Base-by-base conservation (phyloP, 2,329 filamentous ascomycete species). In the Thielaviopsis ethacetica region DNA sequence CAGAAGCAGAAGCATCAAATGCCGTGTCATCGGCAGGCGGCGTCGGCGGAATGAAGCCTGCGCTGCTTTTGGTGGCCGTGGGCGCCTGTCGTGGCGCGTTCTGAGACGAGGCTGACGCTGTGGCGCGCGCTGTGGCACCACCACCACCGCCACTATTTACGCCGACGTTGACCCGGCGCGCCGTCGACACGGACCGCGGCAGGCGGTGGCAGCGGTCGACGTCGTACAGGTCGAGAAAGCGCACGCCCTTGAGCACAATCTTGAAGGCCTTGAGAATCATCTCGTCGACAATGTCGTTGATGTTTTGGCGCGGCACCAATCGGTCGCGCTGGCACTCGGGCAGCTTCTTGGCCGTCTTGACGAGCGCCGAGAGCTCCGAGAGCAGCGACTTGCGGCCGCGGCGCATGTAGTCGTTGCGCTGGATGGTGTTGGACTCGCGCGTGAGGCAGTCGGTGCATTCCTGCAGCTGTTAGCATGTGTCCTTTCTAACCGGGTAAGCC, bases 181-280 rank as follows among this genome's bases (percentile, higher is more conserved):
- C 41, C 27, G 54, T 47, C 15, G 54, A 56, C 24, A 56, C 30
- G 5, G 54, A 22, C 27, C 44, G 57, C 2, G 61, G 61, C 30
- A 60, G 41, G 13, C 57, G 41, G 19, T 59, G 47, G 44, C 59
- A 59, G 13, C 75, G 71, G 65, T 84, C 80, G 17, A 82, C 86
- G 44, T 87, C 84, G 73, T 93, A 84, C 1, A 91, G 78, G 65
- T 98, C 93, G 50, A 95, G 77, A 67, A 98, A 97, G 52, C 85
- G 80, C 26, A 96, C 89, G 15, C 88, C 90, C 65, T 91, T 84
- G 54, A 85, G 91, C n/a, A 95, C 87, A 57, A 97, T 90, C 67
- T 87, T 90, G 74, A 95, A 97, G 0, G 91, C 91, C 69, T 91
- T 93, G 57, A 95, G 74, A 24, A 97, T 86, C 81, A 97, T 89